Base-by-base conservation (phyloP, 345 rosid genomes). In the Syzygium aqueum region DNA sequence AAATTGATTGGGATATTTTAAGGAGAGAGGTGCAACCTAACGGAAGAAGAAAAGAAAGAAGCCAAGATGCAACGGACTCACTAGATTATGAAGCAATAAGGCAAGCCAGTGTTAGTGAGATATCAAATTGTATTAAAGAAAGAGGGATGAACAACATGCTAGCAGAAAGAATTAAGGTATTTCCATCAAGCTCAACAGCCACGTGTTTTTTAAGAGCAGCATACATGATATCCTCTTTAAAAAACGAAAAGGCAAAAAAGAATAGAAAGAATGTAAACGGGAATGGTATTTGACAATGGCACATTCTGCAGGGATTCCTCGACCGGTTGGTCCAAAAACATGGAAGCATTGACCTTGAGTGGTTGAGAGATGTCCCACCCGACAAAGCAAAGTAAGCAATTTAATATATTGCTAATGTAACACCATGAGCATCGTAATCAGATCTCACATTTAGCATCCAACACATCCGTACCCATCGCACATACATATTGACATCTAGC, bases 71-170 rank as follows among this genome's bases (percentile, higher is more conserved):
- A 50, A 91, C 89, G 96, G 98, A 97, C 91, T 93, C 99, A 28
- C 61, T 96, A 53, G 99, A 97, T 91, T 97, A 95, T 85, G 97
- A 96, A 92, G 96, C 97, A 86, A 51, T 97, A 90, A 94, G 99
- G 90, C 49, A 89, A 59, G 95, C 97, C 54, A 85, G 86, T 78
- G 90, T 94, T 37, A 73, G 85, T 14, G 93, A 94, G 89, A 93
- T 97, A 57, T 89, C 99, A 53, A 89, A 93, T 2, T 87, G 96
- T 50, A 97, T 96, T 51, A 95, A 91, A 91, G 98, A 92, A 87
- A 90, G 99, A 87, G 99, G 99, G 46, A 96, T 96, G 97, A 96
- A 96, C 91, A 93, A 95, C 88, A 91, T 95, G 97, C 91, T 97
- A 87, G 99, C 98, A 11, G 95, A 92, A 87, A 90, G 99, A 85